A percentile compares a stretch with the other conserved stretches of the same genome.
Evolutionary conservation across 495 filamentous ascomycete species (phyloP).

Genomic region (Cladorrhinum samala): DNA sequence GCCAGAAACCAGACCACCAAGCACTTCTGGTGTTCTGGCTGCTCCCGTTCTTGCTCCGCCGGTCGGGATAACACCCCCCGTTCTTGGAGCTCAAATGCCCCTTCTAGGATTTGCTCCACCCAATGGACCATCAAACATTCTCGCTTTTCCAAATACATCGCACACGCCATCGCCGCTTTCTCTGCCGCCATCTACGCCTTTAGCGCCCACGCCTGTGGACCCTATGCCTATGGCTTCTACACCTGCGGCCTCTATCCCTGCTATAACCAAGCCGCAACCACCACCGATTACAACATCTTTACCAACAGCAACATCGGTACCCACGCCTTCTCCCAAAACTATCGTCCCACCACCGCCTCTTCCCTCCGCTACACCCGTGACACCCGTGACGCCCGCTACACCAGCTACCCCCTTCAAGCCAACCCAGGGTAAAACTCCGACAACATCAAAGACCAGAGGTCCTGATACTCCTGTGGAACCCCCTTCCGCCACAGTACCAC

Average conservation of each 20-base stretch:
- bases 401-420: conserved; percentile 1
- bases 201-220: too few relatives aligned
- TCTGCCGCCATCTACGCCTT: conserved; percentile 12
- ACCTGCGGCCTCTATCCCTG: conserved; percentile 3
- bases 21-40: conserved; percentile 35
- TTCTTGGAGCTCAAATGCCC: conserved; percentile 20
- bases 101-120: conserved; percentile 17
- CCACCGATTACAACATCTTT: conserved; percentile 9
- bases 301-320: conserved; percentile 5
- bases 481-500: conserved; percentile 12
- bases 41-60: conserved; percentile 35
- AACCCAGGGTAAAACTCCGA: conserved; percentile 1
- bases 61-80: conserved; percentile 11
- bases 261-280: neutral
- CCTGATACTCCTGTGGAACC: conserved; percentile 1
- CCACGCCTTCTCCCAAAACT: conserved; percentile 4
- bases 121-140: conserved; percentile 29
- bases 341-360: conserved; percentile 10
- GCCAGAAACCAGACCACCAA: conserved; percentile 28
- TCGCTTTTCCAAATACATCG: conserved; percentile 40
- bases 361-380: neutral
- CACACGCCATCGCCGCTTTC: conserved; percentile 38
- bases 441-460: conserved; percentile 12
- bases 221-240: too few relatives aligned
- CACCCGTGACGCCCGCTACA: neutral